These are phyloP conservation scores for Neurospora africana DNA, from an alignment of 495 filamentous ascomycete genomes.

Conservation along the genomic window DNA sequence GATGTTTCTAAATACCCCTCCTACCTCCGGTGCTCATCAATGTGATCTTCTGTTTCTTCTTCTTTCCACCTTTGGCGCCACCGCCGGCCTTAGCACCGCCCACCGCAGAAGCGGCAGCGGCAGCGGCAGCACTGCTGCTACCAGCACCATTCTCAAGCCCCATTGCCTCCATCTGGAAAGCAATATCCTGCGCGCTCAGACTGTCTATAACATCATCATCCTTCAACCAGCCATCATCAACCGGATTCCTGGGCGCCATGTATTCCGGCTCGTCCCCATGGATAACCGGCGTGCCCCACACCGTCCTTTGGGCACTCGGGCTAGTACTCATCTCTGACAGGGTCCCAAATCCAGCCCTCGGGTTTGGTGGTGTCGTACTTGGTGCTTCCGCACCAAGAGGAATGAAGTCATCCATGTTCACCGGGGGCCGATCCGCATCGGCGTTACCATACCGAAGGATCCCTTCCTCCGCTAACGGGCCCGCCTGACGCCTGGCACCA, in stretches of 20 bases:
- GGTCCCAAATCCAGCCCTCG: conserved; percentile 30
- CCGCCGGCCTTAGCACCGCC: conserved; percentile 12
- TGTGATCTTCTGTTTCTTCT: conserved; percentile 90
- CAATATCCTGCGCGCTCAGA: conserved; percentile 27
- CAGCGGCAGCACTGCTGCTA: conserved; percentile 10
- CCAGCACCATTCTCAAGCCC: conserved; percentile 19
- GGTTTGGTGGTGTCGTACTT: conserved; percentile 29
- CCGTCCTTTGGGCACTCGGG: conserved; percentile 62
- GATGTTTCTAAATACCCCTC: conserved; percentile 16
- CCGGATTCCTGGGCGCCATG: conserved; percentile 7
- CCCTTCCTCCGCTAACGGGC: conserved; percentile 26
- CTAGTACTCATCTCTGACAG: conserved; percentile 58
- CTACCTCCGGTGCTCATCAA: conserved; percentile 69
- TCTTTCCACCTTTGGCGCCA: conserved; percentile 53
- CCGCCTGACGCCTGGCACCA: conserved; percentile 29
- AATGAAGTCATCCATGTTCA: conserved; percentile 52
- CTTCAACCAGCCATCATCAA: conserved; percentile 72
- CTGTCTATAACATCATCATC: conserved; percentile 34
- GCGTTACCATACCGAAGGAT: conserved; percentile 18
- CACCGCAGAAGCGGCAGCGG: conserved; percentile 9
- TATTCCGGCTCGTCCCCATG: conserved; percentile 34
- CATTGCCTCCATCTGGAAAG: conserved; percentile 36
- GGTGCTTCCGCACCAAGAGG: conserved; percentile 42
- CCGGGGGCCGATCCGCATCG: conserved; percentile 13
- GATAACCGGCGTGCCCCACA: conserved; percentile 75